Evolutionary conservation across 1,284 basidiomycete genomes (phyloP), one percentile per base, ranked within the genome.

Genomic region (Mixia osmundae): DNA sequence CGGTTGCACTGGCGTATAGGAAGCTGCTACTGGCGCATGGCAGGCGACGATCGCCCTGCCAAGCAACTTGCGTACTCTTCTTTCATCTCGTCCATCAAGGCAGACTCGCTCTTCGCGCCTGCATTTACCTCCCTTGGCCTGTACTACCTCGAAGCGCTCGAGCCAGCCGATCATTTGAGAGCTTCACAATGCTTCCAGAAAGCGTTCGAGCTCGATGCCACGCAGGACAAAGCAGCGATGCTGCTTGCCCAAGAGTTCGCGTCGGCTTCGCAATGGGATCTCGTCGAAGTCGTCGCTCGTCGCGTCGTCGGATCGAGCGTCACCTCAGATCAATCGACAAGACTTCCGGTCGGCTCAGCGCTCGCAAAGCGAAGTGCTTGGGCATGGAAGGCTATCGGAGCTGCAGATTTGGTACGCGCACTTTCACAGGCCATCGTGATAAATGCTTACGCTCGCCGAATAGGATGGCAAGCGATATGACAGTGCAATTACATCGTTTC

Each of bases 371-470:
- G 85, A 29, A 43, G 59, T 49, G 69, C 76, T 3, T 99, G 91
- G 91, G 91, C 91, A 1, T 97, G 87, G 85, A 95, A 94, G 56
- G 89, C 91, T 8, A 62, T 91, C 20, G 91, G 91, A 1, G 70
- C 79, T 1, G 85, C 89, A 2, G 82, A 94, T 52, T 61, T 94
- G 59, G 83, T 83, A 50, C 58, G 71, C 57, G 35, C 25, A 14
- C 20, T 28, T 16, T 25, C n/a, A n/a, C n/a, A 23, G 9, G 14
- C 33, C 14, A 24, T 11, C 31, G 10, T 16, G n/a, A 16, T 8
- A 22, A 19, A 11, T 11, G 2, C 21, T 14, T 24, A 9, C 12
- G 1, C 27, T 25, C 15, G 30, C 2, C 16, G 8, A 26, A 15
- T 44, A 85, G 78, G 72, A 70, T 45, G 71, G 72, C 38, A 67